phyloP scores from a whole-genome alignment of 2,329 filamentous ascomycete genomes.

The Aspergillus novofumigatus region DNA sequence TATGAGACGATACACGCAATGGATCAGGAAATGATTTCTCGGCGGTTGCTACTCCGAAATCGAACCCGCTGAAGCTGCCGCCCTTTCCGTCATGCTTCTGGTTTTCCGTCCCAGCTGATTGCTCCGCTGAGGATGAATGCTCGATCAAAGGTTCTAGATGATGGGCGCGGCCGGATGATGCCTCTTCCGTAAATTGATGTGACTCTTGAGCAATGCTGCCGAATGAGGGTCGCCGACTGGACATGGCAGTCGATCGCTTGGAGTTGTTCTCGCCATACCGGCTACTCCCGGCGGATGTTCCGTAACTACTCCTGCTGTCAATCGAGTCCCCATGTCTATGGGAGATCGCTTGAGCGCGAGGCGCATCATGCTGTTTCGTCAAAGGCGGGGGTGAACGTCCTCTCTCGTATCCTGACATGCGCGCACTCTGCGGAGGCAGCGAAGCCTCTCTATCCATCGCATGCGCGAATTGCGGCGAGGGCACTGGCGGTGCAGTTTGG shows the following conservation, averaged over 20 bases:
- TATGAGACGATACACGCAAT: conserved; percentile 16
- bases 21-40: conserved; percentile 6
- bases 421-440: conserved; percentile 6
- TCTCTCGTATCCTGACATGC: conserved; percentile 7
- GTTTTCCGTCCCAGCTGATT: not conserved
- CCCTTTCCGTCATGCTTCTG: conserved; percentile 15
- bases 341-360: not conserved
- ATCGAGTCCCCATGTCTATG: conserved; percentile 25
- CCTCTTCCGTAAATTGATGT: conserved; percentile 29
- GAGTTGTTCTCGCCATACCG: conserved; percentile 29
- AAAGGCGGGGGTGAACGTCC: conserved; percentile 13
- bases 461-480: conserved; percentile 12
- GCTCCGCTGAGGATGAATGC: conserved; percentile 19
- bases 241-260: conserved; percentile 29
- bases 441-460: conserved; percentile 1
- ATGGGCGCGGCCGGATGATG: conserved; percentile 29
- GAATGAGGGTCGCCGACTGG: conserved; percentile 29
- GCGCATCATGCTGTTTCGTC: conserved; percentile 4
- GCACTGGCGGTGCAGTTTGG: conserved; percentile 17
- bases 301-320: conserved; percentile 37
- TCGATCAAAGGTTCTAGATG: conserved; percentile 17
- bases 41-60: conserved; percentile 23
- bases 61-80: conserved; percentile 25
- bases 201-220: conserved; percentile 27
- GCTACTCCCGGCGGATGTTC: conserved; percentile 38